These are phyloP conservation scores for Alternaria sp. DNA, from an alignment of 2,329 filamentous ascomycete genomes.

Conservation along the genomic window DNA sequence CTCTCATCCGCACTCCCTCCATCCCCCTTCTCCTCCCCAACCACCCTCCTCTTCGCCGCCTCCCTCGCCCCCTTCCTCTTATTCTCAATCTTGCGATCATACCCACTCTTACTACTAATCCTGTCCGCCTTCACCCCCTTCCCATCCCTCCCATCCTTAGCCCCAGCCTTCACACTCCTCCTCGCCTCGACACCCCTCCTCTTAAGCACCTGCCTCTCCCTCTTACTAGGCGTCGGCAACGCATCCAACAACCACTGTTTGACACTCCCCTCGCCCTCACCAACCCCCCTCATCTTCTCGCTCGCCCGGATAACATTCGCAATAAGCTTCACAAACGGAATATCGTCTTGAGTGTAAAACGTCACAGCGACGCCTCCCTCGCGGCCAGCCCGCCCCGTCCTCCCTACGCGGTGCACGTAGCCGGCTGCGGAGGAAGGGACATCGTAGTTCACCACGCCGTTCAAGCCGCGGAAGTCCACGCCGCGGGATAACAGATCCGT, in stretches of 20 bases:
- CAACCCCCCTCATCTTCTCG: constrained; percentile 68
- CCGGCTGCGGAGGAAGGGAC: constrained; percentile 87
- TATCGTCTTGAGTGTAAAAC: constrained; percentile 93
- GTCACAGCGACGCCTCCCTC: constrained; percentile 90
- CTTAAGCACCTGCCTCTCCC: constrained; percentile 82
- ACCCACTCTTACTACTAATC: constrained; percentile 85
- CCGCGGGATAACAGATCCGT: constrained; percentile 92
- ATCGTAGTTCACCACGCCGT: constrained; percentile 97
- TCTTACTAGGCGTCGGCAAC: constrained; percentile 82
- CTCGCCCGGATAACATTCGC: constrained; percentile 89
- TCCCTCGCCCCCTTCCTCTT: constrained; percentile 62
- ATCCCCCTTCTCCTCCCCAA: constrained; percentile 20
- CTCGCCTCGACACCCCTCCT: constrained; percentile 80
- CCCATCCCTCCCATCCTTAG: constrained; percentile 26
- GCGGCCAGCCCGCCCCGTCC: constrained; percentile 86
- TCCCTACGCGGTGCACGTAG: constrained; percentile 92
- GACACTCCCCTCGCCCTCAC: constrained; percentile 55
- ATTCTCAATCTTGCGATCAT: constrained; percentile 72
- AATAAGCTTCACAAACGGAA: constrained; percentile 86
- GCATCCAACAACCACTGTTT: constrained; percentile 81
- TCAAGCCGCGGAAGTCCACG: constrained; percentile 92
- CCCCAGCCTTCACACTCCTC: constrained; percentile 44
- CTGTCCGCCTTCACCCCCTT: constrained; percentile 50
- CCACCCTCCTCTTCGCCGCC: constrained; percentile 43
- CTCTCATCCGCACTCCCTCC: constrained; percentile 5